Base-by-base conservation (phyloP, 2,329 filamentous ascomycete genomes). In the Escovopsis sp. region DNA sequence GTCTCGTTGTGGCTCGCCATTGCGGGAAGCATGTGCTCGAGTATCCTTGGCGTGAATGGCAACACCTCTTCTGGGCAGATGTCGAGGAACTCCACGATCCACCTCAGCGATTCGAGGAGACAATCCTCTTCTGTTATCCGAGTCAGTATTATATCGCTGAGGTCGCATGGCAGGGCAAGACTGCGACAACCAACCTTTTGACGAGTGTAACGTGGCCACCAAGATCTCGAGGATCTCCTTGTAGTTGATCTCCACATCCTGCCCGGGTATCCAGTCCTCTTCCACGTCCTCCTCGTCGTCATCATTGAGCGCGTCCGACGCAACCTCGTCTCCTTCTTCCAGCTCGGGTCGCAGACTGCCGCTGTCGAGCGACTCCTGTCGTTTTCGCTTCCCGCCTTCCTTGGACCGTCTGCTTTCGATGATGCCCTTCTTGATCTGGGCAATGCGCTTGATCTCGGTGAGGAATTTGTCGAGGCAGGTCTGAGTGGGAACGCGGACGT, bases 51-150 rank as follows among this genome's bases (percentile, higher is more conserved):
- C 1, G 93, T 90, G 54, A 96, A 96, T 4, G 83, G 82, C 29
- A 98, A 68, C 4, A 98, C 92, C 50, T 98, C 90, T 52, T 94
- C 90, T 0, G 90, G 88, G 47, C 87, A 94, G 31, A 98, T 96
- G 43, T 96, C 87, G 46, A 98, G 80, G 53, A 98, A 94, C 40
- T 81, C 82, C 45, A 94, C 86, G 43, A 98, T 86, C 90, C 90
- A 98, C 42, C 85, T 75, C 19, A 98, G 65, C 3, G 87, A 86
- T 35, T 93, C 92, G 27, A 94, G 68, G 31, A 94, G 72, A 43
- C 92, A 87, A 49, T 94, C 84, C 53, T 96, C 86, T 53, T 94
- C 87, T 78, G 52, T 15, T 29, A 28, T 11, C 15, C 12, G 17
- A 30, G 6, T 14, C n/a, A 2, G 11, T 11, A 11, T 10, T 4